Base-by-base conservation (phyloP, 371 early-diverging fungal species). In the Quaeritorhiza haematococci region DNA sequence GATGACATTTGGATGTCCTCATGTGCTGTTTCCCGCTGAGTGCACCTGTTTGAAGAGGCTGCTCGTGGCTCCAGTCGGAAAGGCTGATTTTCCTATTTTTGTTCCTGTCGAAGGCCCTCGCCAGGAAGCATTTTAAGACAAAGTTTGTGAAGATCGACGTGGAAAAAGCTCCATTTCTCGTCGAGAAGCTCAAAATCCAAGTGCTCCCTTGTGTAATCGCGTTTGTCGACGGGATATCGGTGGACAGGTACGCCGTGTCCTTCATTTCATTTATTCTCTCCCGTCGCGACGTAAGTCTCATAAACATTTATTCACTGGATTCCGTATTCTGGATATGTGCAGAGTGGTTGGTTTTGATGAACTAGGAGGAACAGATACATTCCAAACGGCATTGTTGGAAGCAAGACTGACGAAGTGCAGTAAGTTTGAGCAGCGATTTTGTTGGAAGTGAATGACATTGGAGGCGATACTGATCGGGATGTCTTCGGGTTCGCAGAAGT, bases 341-440 rank as follows among this genome's bases (percentile, higher is more conserved):
- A 92, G 93, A 42, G 62, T 98, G 32, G 78, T 94, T 58, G 96
- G 98, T 0, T 98, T 98, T 78, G 98, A 98, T 42, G 94, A 91
- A 28, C 73, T 98, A 7, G 94, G 94, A 15, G 89, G 88, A 63
- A 83, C 81, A 3, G 96, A 95, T 67, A 73, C 77, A 45, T 97
- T 98, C 59, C 73, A 80, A 33, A 94, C 94, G 1, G 69, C 82
- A 5, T 54, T 76, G 34, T 72, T 97, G 6, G 94, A 96, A 67
- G 66, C 78, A 44, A 81, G 96, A 33, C 71, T 93, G 46, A 67
- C 70, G 24, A 77, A 80, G 57, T 66, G 83, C 26, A 85, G 87
- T 74, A 58, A 34, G 30, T 38, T 51, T 17, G 13, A 23, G 42
- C 15, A 33, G 21, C 35, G 33, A 41, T 59, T 30, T 30, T 32